Conservation (phyloP, 345 rosid species). For the Acer negundo region DNA sequence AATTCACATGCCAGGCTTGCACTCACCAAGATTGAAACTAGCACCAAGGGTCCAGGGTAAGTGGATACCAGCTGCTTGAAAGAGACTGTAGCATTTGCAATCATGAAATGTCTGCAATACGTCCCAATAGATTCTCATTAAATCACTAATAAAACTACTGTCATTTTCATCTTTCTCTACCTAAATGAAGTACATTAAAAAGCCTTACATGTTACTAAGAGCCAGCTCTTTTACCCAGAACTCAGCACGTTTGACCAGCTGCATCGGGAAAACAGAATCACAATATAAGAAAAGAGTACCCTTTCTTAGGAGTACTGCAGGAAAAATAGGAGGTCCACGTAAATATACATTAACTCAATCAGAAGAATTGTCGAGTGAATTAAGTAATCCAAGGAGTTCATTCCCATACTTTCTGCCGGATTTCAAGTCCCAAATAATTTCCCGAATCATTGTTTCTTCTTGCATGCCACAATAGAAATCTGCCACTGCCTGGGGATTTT, state of each 20-base stretch:
- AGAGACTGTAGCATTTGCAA: conserved; percentile 80
- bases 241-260: conserved; percentile 82
- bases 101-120: conserved; percentile 73
- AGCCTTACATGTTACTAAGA: conserved; percentile 71
- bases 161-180: not conserved
- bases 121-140: conserved; percentile 24
- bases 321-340: conserved; percentile 8
- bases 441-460: conserved; percentile 47
- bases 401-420: conserved; percentile 72
- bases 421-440: conserved; percentile 92
- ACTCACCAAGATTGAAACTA: conserved; percentile 88
- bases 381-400: conserved; percentile 31
- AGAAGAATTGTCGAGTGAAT: conserved; percentile 28
- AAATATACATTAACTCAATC: conserved; percentile 30
- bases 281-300: conserved; percentile 22
- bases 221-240: conserved; percentile 78
- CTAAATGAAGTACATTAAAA: conserved; percentile 10
- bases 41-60: conserved; percentile 79
- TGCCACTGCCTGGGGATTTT: conserved; percentile 75
- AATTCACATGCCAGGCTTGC: not conserved
- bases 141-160: conserved; percentile 17
- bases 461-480: conserved; percentile 91
- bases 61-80: conserved; percentile 58
- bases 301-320: not conserved
- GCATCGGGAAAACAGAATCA: conserved; percentile 27